Evolutionary conservation across 1,284 basidiomycete species (phyloP).

Genomic region (Violaceomyces palustris): DNA sequence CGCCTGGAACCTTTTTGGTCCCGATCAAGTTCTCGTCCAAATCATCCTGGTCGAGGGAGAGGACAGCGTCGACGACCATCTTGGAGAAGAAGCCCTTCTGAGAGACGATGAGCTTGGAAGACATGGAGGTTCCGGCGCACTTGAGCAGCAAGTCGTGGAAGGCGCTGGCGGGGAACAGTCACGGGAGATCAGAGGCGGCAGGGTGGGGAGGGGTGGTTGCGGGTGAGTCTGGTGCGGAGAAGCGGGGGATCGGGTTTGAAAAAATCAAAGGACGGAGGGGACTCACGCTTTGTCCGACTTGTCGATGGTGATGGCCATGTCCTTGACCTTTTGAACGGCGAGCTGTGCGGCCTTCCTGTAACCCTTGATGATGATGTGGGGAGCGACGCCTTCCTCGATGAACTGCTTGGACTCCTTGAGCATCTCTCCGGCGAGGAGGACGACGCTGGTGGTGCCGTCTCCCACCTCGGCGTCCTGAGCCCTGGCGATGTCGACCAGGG

Average conservation of each 20-base stretch:
- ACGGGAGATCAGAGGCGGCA: no score
- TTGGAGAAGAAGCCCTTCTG: constrained; percentile 98
- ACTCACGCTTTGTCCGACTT: constrained; percentile 81
- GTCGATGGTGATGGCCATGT: constrained; percentile 85
- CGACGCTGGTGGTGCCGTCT: constrained; percentile 95
- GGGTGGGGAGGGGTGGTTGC: no score
- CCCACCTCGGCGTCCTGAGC: constrained; percentile 98
- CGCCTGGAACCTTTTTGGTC: constrained; percentile 98
- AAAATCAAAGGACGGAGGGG: no score
- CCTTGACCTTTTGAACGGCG: constrained; percentile 78
- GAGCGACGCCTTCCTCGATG: constrained; percentile 95
- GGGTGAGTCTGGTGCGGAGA: no score
- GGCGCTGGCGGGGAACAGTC: constrained; percentile 62
- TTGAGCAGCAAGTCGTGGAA: constrained; percentile 92
- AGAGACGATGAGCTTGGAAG: constrained; percentile 96
- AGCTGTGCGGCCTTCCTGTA: constrained; percentile 82
- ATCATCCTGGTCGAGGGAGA: constrained; percentile 74
- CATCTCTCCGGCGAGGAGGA: constrained; percentile 86
- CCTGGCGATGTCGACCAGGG: constrained; percentile 92
- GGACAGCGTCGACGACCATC: constrained; percentile 96
- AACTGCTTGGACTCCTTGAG: constrained; percentile 86
- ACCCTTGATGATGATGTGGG: constrained; percentile 96
- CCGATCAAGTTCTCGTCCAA: constrained; percentile 95
- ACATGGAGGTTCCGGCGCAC: constrained; percentile 98
- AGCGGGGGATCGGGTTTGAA: no score